Evolutionary conservation across 208 protist genomes (phyloP).

Genomic region (Crithidia brevicula): DNA sequence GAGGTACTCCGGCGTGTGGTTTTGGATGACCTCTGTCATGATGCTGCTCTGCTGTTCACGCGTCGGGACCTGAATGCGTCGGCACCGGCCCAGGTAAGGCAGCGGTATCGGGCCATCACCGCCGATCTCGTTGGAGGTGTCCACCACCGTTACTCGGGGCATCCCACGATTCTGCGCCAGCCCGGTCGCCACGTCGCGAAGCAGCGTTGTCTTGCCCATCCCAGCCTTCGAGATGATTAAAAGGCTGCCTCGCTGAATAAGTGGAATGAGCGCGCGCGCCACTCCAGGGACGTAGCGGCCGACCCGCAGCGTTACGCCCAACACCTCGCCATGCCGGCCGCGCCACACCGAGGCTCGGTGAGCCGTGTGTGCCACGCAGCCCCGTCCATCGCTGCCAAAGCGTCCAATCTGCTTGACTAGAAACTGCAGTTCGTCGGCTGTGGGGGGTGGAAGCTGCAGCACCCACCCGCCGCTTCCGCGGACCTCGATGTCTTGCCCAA

Average conservation of each 20-base stretch:
- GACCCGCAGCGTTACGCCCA: constrained; percentile 89
- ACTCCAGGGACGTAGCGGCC: constrained; percentile 82
- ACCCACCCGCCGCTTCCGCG: constrained; percentile 59
- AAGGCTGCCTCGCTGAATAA: constrained; percentile 71
- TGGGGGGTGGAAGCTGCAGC: constrained; percentile 59
- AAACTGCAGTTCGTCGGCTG: constrained; percentile 50
- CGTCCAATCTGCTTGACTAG: constrained; percentile 54
- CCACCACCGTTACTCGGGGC: constrained; percentile 88
- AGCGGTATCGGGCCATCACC: constrained; percentile 90
- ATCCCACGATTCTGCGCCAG: constrained; percentile 55
- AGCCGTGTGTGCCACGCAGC: constrained; percentile 68
- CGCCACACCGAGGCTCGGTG: constrained; percentile 85
- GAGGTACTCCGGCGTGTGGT: constrained; percentile 94
- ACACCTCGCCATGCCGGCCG: constrained; percentile 63
- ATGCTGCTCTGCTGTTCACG: constrained; percentile 67
- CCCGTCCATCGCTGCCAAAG: constrained; percentile 82
- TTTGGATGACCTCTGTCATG: constrained; percentile 94
- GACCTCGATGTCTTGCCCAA: constrained; percentile 81
- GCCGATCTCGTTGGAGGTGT: constrained; percentile 96
- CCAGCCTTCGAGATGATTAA: constrained; percentile 92
- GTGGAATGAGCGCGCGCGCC: constrained; percentile 56
- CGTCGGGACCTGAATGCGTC: constrained; percentile 87
- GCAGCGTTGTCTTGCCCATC: constrained; percentile 93
- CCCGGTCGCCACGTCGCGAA: constrained; percentile 85
- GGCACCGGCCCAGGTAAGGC: constrained; percentile 84